Evolutionary conservation across 1,284 basidiomycete genomes (phyloP), one percentile per base, ranked within the genome.

Genomic region (Xanthoconium separans): DNA sequence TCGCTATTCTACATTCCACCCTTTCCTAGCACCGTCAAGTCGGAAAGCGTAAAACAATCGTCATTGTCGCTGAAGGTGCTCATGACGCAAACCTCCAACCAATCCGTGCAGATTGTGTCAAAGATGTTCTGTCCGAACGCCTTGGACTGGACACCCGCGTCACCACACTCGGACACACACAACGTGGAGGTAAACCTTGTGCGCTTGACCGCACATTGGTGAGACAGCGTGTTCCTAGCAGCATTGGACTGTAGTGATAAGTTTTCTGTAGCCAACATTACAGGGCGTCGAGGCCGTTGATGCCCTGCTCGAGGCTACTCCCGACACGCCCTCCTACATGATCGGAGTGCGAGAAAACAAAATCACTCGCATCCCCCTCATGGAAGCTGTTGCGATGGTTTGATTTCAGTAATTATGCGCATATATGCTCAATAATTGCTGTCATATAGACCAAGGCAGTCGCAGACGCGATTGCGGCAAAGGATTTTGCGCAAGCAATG

Each of bases 21-120:
- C 22, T 49, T 22, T 10, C n/a, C 31, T 62, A 96, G 91, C 95
- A 98, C 72, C 89, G 96, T 58, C 79, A 84, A 58, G 76, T 91
- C 33, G 96, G 97, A 41, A 99, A 99, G 76, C 87, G 96, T 65
- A 98, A 97, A 77, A 97, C 94, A 1, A 97, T 99, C 62, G 94
- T 99, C 57, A 97, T 99, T 60, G 88, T 99, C 37, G 96, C 97
- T 3, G 96, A 99, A 69, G 97, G 96, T 27, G 96, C 96, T 12
- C 85, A 91, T 53, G 96, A 98, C 71, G 76, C 79, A 50, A 79
- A 22, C 60, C 81, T 98, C 48, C 87, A 97, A 45, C 93, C 93
- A 20, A 98, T 99, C 73, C 88, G 82, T 51, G 84, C 94, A 6
- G 91, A 94, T 41, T 85, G 94, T 65, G 87, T 99, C 73, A 98